Conservation (phyloP, 2,329 filamentous ascomycete species). For the Colletotrichum sp. region DNA sequence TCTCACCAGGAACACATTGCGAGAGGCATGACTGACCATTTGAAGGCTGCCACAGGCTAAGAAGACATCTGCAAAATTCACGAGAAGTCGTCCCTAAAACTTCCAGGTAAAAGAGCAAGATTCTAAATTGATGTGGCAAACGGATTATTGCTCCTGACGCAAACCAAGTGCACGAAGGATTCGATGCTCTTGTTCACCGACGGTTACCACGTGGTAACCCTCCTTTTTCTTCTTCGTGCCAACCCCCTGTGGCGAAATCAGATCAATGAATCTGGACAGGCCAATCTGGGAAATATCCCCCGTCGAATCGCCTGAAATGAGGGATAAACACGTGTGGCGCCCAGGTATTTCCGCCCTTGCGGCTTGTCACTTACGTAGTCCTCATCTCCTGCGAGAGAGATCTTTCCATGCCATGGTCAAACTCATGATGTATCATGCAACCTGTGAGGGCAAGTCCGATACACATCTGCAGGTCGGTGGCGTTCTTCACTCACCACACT, state of each 20-base stretch:
- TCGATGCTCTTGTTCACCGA: background rate
- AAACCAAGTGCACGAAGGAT: background rate
- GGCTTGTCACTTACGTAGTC: background rate
- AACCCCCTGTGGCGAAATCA: background rate
- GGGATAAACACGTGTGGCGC: background rate
- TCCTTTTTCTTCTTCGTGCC: background rate
- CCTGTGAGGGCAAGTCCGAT: background rate
- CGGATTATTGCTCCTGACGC: background rate
- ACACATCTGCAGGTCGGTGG: background rate
- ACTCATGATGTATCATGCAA: background rate
- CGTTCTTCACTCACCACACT: background rate
- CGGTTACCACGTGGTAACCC: background rate
- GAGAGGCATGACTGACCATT: background rate
- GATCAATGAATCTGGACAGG: background rate
- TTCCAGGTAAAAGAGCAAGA: background rate
- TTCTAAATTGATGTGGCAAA: background rate
- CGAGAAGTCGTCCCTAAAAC: background rate
- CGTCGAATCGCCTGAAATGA: background rate
- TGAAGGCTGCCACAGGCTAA: background rate
- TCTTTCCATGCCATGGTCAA: background rate
- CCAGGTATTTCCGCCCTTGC: background rate
- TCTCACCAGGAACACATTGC: background rate
- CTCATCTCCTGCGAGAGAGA: background rate
- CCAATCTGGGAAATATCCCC: background rate
- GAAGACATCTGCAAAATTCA: background rate